These are phyloP conservation scores for Aspergillus udagawae DNA, from an alignment of 2,329 filamentous ascomycete genomes.

Conservation along the genomic window DNA sequence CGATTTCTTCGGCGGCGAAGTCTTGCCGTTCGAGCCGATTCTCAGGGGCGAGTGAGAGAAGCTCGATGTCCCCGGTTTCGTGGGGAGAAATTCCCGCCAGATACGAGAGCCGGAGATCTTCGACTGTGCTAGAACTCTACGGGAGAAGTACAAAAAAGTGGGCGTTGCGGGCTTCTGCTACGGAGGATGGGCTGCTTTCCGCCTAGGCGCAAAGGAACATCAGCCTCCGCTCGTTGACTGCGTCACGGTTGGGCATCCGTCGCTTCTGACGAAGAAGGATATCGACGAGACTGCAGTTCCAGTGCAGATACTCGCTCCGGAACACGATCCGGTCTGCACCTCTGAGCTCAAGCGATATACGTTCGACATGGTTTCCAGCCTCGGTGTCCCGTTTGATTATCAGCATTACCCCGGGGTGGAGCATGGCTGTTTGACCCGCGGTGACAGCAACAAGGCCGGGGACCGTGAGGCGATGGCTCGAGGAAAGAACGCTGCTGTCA, in stretches of 20 bases:
- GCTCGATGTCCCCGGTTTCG: conserved; percentile 40
- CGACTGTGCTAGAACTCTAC: conserved; percentile 33
- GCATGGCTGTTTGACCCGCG: conserved; percentile 47
- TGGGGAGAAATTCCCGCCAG: conserved; percentile 34
- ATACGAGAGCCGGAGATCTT: conserved; percentile 38
- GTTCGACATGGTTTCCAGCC: conserved; percentile 36
- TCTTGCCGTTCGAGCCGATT: conserved; percentile 23
- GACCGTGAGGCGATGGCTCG: conserved; percentile 46
- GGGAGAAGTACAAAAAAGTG: conserved; percentile 26
- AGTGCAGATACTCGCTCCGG: conserved; percentile 51
- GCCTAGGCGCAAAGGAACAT: conserved; percentile 42
- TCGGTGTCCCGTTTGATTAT: conserved; percentile 47
- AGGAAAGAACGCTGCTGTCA: conserved; percentile 47
- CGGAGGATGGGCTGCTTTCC: conserved; percentile 50
- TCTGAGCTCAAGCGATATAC: conserved; percentile 46
- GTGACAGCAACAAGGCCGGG: conserved; percentile 34
- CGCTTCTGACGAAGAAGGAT: conserved; percentile 42
- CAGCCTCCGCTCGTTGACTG: conserved; percentile 41
- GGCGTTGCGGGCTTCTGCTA: conserved; percentile 50
- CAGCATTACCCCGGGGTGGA: conserved; percentile 48
- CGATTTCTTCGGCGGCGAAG: conserved; percentile 37
- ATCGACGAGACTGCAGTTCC: conserved; percentile 47
- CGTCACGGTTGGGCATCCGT: conserved; percentile 46
- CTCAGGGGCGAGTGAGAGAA: conserved; percentile 25
- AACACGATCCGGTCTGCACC: conserved; percentile 44